Evolutionary conservation across 106 monocot species (phyloP).

Genomic region (Gastrodia elata): DNA sequence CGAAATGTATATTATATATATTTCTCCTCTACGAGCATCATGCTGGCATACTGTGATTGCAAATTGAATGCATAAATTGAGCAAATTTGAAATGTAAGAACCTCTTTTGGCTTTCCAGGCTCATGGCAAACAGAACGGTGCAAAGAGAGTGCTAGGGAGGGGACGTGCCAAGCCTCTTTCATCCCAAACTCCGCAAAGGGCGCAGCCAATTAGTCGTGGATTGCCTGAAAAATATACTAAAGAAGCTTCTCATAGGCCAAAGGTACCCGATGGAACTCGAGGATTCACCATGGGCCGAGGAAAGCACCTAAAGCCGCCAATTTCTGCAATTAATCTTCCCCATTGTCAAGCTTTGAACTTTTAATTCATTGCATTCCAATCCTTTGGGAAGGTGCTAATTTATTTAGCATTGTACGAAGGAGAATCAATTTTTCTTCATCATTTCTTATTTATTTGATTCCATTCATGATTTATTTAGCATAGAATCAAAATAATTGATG

Average conservation of each 20-base stretch:
- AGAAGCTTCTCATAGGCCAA: slow-evolving; percentile 29
- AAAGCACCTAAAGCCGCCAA: slow-evolving; percentile 9
- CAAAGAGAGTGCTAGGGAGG: slow-evolving; percentile 21
- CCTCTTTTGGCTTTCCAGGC: slow-evolving; percentile 7
- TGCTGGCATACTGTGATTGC: not conserved
- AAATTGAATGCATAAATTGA: not conserved
- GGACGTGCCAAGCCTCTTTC: slow-evolving; percentile 32
- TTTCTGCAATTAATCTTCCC: not conserved
- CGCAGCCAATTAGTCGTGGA: not conserved
- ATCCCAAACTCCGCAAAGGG: slow-evolving; percentile 15
- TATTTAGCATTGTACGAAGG: not conserved
- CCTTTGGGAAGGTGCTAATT: not conserved
- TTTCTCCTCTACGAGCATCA: not conserved
- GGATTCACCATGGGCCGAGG: slow-evolving; percentile 85
- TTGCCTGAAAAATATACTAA: slow-evolving; percentile 14
- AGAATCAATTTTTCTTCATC: too few species aligned
- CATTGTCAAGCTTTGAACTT: not conserved
- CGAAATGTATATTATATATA: slow-evolving; percentile 13
- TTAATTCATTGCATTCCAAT: not conserved
- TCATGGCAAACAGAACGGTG: slow-evolving; percentile 23
- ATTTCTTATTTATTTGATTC: too few species aligned
- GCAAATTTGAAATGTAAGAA: too few species aligned
- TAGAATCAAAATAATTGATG: too few species aligned
- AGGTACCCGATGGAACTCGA: slow-evolving; percentile 77
- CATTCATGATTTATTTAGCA: too few species aligned